Evolutionary conservation across 306 rosid genomes (phyloP).

Genomic region (Heteromeles arbutifolia): DNA sequence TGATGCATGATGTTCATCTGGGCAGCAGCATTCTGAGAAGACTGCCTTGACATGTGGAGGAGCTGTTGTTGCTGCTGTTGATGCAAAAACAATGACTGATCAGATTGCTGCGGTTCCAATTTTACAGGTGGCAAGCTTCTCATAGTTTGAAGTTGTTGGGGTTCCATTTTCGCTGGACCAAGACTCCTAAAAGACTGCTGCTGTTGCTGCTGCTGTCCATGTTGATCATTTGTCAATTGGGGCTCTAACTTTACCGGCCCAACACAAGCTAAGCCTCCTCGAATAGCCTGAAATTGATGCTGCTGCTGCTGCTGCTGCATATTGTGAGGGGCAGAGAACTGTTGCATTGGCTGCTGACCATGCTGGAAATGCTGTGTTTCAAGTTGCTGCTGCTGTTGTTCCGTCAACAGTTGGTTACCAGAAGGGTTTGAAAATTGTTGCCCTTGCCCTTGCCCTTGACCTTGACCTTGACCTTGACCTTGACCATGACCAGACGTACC

Average conservation of each 20-base stretch:
- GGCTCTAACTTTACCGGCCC: slow-evolving; percentile 83
- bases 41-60: slow-evolving; percentile 80
- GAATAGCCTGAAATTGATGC: slow-evolving; percentile 71
- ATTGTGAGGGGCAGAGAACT: slow-evolving; percentile 62
- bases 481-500: slow-evolving; percentile 51
- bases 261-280: slow-evolving; percentile 63
- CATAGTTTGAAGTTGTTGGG: slow-evolving; percentile 59
- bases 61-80: slow-evolving; percentile 55
- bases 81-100: slow-evolving; percentile 71
- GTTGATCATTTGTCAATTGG: slow-evolving; percentile 67
- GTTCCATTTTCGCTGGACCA: slow-evolving; percentile 70
- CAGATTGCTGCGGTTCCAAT: slow-evolving; percentile 73
- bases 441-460: slow-evolving; percentile 77
- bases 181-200: slow-evolving; percentile 64
- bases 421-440: slow-evolving; percentile 72
- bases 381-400: slow-evolving; percentile 80
- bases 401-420: slow-evolving; percentile 59
- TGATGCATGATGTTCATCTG: slow-evolving; percentile 79
- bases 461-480: slow-evolving; percentile 55
- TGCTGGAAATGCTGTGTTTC: slow-evolving; percentile 79
- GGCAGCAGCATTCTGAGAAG: slow-evolving; percentile 86
- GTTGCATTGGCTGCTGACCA: slow-evolving; percentile 80
- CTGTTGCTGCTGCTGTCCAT: slow-evolving; percentile 51
- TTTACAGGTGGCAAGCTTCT: slow-evolving; percentile 54
- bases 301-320: slow-evolving; percentile 66